Percentiles rank a stretch among this genome's conserved stretches.
Conservation (phyloP, 192 early-diverging fungal species). For the Coemansia sp. region DNA sequence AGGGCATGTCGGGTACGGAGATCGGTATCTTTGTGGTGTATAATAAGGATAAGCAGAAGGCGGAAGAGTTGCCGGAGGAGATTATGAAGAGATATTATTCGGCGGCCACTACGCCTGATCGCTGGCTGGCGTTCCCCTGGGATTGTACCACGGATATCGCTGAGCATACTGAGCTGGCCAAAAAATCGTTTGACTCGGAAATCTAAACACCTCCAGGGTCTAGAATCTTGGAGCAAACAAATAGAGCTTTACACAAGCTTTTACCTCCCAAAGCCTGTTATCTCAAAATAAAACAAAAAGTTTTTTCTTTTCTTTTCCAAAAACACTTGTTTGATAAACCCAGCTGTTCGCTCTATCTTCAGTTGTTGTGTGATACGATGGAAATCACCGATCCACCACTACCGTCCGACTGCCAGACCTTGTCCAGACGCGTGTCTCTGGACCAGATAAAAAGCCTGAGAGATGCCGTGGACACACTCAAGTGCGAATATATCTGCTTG, state of each 20-base stretch:
- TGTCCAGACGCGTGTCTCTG: not conserved
- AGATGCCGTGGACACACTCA: slow-evolving; percentile 7
- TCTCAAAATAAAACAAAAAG: not conserved
- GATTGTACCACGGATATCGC: slow-evolving; percentile 69
- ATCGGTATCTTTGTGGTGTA: slow-evolving; percentile 77
- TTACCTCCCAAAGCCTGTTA: not conserved
- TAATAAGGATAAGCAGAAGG: slow-evolving; percentile 78
- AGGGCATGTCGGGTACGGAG: slow-evolving; percentile 53
- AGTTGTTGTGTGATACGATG: not conserved
- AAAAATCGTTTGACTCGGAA: slow-evolving; percentile 17
- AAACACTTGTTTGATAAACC: not conserved
- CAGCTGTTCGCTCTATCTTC: not conserved
- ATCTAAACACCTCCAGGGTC: not conserved
- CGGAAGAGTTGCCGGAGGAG: slow-evolving; percentile 58
- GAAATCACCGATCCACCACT: not conserved
- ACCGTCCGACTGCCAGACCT: not conserved
- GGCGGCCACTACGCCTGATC: slow-evolving; percentile 71
- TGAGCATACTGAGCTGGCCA: slow-evolving; percentile 62
- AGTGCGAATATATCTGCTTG: slow-evolving; percentile 24
- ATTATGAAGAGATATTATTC: slow-evolving; percentile 69
- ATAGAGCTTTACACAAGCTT: not conserved
- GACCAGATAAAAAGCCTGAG: slow-evolving; percentile 20
- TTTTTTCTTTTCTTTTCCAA: not conserved
- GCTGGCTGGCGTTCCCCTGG: slow-evolving; percentile 77
- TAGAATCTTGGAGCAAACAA: no score